phyloP scores from a whole-genome alignment of 331 rosid genomes.

The Acacia concinna region DNA sequence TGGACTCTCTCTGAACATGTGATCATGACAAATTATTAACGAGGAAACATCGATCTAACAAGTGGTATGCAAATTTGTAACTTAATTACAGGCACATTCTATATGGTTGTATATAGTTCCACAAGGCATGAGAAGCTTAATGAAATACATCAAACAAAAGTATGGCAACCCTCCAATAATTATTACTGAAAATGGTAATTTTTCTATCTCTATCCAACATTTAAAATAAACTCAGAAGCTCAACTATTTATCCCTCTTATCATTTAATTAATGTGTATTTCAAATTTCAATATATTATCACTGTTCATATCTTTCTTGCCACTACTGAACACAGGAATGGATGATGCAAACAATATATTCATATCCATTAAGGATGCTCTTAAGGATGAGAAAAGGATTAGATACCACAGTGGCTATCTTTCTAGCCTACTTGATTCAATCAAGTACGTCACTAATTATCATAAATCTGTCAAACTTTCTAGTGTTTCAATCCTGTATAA shows the following conservation, averaged over 20 bases:
- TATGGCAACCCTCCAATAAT: constrained; percentile 63
- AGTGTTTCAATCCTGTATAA: background rate
- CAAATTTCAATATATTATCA: background rate
- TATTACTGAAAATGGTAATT: constrained; percentile 79
- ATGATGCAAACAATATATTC: constrained; percentile 53
- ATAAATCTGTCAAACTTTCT: background rate
- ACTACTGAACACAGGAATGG: constrained; percentile 53
- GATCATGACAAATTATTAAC: background rate
- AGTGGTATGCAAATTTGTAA: background rate
- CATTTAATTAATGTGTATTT: background rate
- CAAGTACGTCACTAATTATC: constrained; percentile 38
- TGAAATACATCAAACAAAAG: constrained; percentile 69
- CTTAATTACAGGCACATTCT: constrained; percentile 58
- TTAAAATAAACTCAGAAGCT: background rate
- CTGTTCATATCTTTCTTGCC: background rate
- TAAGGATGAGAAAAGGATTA: constrained; percentile 67
- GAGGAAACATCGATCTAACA: background rate
- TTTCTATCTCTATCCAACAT: background rate
- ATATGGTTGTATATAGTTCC: constrained; percentile 84
- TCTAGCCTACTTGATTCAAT: constrained; percentile 59
- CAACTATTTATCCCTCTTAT: background rate
- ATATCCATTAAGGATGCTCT: constrained; percentile 55
- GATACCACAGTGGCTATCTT: constrained; percentile 62
- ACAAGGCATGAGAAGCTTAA: constrained; percentile 60
- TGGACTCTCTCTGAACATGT: too few species aligned